A percentile compares a stretch with the other conserved stretches of the same genome.
These are phyloP conservation scores for Solanum chacoense DNA, from an alignment of 305 asterid genomes.

Conservation along the genomic window DNA sequence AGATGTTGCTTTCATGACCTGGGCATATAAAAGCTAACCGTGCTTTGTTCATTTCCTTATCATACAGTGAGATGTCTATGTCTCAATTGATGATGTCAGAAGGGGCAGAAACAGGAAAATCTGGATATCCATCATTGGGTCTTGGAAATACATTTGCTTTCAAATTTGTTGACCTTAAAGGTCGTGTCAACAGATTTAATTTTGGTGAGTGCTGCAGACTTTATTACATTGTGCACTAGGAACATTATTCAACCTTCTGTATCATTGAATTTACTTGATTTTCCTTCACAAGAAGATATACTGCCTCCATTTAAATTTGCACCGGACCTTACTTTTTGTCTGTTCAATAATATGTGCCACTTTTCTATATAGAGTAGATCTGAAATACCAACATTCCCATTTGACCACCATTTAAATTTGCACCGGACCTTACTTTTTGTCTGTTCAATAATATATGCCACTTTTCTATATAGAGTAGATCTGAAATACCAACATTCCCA, in stretches of 20 bases:
- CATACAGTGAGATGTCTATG: constrained; percentile 74
- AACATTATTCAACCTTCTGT: not conserved
- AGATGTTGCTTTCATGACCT: not conserved
- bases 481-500: not conserved
- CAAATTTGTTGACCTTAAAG: constrained; percentile 69
- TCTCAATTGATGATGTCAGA: constrained; percentile 58
- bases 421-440: not conserved
- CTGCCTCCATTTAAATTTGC: not conserved
- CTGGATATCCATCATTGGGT: constrained; percentile 66
- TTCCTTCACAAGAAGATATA: not conserved
- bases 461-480: not conserved
- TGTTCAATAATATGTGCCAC: not conserved
- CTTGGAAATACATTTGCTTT: constrained; percentile 71
- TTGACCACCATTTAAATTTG: not conserved
- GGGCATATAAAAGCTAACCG: not conserved
- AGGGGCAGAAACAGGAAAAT: constrained; percentile 42
- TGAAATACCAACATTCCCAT: not conserved
- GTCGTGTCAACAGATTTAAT: constrained; percentile 72
- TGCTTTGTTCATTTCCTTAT: not conserved
- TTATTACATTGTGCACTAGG: not conserved
- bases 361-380: not conserved
- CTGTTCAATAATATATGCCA: not conserved
- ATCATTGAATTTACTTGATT: not conserved
- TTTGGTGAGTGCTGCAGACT: constrained; percentile 43
- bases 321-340: not conserved